A percentile compares a stretch with the other conserved stretches of the same genome.
These are phyloP conservation scores for Cercospora citrullina DNA, from an alignment of 2,329 filamentous ascomycete species.

Conservation along the genomic window DNA sequence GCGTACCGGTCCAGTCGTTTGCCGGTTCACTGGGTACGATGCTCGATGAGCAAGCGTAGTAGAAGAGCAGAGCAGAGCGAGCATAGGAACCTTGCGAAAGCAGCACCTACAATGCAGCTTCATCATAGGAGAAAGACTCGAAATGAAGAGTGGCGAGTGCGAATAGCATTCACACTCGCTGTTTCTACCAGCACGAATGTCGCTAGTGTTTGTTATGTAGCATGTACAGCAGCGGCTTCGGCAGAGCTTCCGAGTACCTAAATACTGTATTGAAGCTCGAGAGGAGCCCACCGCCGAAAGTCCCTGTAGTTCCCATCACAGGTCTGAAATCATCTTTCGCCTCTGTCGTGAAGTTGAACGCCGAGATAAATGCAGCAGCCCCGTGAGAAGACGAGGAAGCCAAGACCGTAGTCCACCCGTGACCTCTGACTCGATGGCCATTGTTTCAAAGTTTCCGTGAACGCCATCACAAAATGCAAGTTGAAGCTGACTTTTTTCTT, in stretches of 20 bases:
- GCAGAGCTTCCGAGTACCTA: not conserved
- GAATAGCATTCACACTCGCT: not conserved
- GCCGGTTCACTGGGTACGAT: not conserved
- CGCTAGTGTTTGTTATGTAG: not conserved
- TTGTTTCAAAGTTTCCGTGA: not conserved
- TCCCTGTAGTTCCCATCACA: conserved; percentile 2
- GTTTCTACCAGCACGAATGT: not conserved
- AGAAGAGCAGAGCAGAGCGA: not conserved
- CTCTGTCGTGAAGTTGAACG: conserved; percentile 9
- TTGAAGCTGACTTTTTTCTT: not conserved
- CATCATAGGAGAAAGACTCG: not conserved
- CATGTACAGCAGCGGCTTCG: not conserved
- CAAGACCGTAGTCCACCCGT: not conserved
- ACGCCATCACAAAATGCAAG: not conserved
- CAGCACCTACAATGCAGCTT: not conserved
- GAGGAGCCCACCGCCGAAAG: not conserved
- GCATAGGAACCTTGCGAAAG: not conserved
- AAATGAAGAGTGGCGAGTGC: not conserved
- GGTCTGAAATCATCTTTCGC: conserved; percentile 14
- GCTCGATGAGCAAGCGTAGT: not conserved
- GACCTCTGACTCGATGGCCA: not conserved
- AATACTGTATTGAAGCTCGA: not conserved
- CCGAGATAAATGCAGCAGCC: conserved; percentile 13
- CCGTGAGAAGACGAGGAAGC: not conserved
- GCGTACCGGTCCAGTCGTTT: not conserved